These are phyloP conservation scores for Orobanche coerulescens DNA, from an alignment of 257 asterid species.

Conservation along the genomic window DNA sequence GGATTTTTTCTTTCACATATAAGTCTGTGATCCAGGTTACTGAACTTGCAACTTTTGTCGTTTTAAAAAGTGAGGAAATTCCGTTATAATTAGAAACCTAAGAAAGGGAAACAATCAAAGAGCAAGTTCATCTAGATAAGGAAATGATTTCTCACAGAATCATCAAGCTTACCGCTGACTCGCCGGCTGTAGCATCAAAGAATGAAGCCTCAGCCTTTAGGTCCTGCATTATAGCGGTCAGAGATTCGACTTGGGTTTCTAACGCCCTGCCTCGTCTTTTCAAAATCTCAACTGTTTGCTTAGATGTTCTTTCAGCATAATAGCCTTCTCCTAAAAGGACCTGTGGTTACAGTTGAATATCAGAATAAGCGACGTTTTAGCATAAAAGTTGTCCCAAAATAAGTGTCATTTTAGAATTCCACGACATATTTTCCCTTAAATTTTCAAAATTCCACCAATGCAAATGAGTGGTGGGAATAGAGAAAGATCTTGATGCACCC, in stretches of 20 bases:
- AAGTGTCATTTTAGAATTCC: too few relatives aligned
- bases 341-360: conserved; percentile 31
- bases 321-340: conserved; percentile 85
- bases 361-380: too few relatives aligned
- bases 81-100: background rate
- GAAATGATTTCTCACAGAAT: conserved; percentile 13
- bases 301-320: conserved; percentile 80
- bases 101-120: background rate
- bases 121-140: conserved; percentile 6
- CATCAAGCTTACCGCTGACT: conserved; percentile 53
- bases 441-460: too few relatives aligned
- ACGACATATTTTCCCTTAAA: too few relatives aligned
- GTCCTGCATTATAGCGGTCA: conserved; percentile 68
- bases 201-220: conserved; percentile 72
- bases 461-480: too few relatives aligned
- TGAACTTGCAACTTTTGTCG: background rate
- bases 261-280: conserved; percentile 63
- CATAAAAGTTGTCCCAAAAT: too few relatives aligned
- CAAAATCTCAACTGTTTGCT: conserved; percentile 76
- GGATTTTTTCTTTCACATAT: background rate
- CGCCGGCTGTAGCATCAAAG: conserved; percentile 64
- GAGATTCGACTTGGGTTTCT: conserved; percentile 65
- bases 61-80: background rate
- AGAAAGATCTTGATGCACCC: too few relatives aligned
- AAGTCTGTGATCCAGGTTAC: background rate